A percentile compares a stretch with the other conserved stretches of the same genome.
Conservation (phyloP, 2,329 filamentous ascomycete genomes). For the Penicillium decumbens region DNA sequence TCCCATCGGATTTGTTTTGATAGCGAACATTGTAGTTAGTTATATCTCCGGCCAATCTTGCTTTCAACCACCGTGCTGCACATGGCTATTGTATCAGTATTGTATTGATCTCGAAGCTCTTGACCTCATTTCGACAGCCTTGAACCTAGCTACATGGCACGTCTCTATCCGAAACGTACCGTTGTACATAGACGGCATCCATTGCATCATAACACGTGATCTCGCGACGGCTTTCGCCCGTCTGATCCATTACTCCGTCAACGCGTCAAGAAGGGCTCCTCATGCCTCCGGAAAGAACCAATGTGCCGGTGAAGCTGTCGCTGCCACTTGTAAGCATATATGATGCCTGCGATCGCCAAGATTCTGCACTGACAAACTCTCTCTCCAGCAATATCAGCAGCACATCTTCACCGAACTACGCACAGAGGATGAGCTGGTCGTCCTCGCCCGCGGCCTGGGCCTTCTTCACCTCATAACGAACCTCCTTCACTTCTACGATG, state of each 20-base stretch:
- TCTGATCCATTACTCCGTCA: neutral
- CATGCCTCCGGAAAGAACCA: conserved; percentile 43
- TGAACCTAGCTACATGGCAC: neutral
- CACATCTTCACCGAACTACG: conserved; percentile 87
- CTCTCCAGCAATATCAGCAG: conserved; percentile 76
- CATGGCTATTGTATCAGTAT: neutral
- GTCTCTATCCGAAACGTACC: neutral
- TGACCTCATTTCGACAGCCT: neutral
- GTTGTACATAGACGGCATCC: neutral
- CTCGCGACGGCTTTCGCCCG: conserved; percentile 7
- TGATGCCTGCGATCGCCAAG: neutral
- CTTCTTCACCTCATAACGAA: conserved; percentile 92
- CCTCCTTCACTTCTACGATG: conserved; percentile 93
- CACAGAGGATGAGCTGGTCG: conserved; percentile 85
- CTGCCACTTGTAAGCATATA: conserved; percentile 51
- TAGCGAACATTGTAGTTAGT: neutral
- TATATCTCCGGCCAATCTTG: neutral
- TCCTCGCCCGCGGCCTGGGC: conserved; percentile 86
- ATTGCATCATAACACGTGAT: conserved; percentile 23
- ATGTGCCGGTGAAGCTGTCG: conserved; percentile 58
- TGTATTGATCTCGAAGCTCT: neutral
- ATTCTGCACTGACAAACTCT: conserved; percentile 12
- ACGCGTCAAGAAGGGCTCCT: conserved; percentile 28
- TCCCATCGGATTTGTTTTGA: neutral
- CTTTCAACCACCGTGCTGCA: neutral